Base-by-base conservation (phyloP, 1,284 basidiomycete genomes). In the Tilletia walkeri region DNA sequence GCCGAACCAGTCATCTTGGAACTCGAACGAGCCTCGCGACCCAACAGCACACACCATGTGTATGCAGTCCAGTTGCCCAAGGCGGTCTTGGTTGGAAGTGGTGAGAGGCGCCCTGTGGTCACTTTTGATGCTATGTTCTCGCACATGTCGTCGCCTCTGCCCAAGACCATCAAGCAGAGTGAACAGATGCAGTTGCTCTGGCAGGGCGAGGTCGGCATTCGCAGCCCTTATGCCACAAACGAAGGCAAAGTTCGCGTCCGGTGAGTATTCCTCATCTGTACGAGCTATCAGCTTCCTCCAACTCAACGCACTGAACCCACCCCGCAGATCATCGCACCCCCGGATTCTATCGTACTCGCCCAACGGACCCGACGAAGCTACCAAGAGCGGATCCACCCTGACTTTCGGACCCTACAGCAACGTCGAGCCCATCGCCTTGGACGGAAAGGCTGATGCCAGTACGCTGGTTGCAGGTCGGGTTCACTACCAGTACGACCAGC, bases 381-480 rank as follows among this genome's bases (percentile, higher is more conserved):
- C 91, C 69, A 92, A 92, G 84, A 89, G 90, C 34, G 91, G 92
- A 41, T 86, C 90, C 5, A 91, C 90, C 1, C 85, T 97, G 69
- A 93, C 92, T 3, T 94, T 94, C 76, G 95, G 95, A 0, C 94
- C 95, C 2, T 95, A 89, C 85, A 87, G 88, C 78, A 88, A 90
- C 73, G 86, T 95, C 49, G 89, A 89, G 5, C 80, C 89, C 1
- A 91, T 83, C 30, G 59, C 59, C 3, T 34, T 63, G 36, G 59
- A 63, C 59, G 59, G 59, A 9, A 63, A 63, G 59, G 59, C 59
- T 12, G 69, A 91, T 20, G 5, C 70, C 3, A 14, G 47, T 3
- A 18, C 50, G 9, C 54, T 74, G 4, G 20, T 53, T 0, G 65
- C 72, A 18, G 85, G 94, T 69, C 85, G 85, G 5, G 87, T 97